Percentiles rank a stretch among this genome's conserved stretches.
Conservation (phyloP, 2,329 filamentous ascomycete genomes). For the Clarireedia hainanense region DNA sequence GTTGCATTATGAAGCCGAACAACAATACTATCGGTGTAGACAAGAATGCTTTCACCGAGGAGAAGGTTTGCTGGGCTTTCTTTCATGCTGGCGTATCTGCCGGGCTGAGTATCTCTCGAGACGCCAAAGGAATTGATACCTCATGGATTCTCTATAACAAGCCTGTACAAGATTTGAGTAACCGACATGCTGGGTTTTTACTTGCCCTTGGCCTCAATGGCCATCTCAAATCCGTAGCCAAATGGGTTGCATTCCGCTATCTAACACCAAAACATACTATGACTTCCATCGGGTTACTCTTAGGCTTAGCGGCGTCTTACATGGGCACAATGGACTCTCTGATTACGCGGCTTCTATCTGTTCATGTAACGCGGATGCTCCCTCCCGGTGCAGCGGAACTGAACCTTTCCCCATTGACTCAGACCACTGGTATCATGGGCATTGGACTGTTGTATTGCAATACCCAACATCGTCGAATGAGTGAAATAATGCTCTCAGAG, state of each 20-base stretch:
- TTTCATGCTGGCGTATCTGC: constrained; percentile 96
- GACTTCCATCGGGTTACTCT: constrained; percentile 92
- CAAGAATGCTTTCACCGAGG: constrained; percentile 78
- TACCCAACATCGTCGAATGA: constrained; percentile 96
- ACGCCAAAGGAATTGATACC: constrained; percentile 90
- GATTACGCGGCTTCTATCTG: constrained; percentile 85
- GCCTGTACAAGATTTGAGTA: constrained; percentile 75
- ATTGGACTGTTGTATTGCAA: constrained; percentile 91
- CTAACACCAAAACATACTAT: constrained; percentile 98
- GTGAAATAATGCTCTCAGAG: constrained; percentile 96
- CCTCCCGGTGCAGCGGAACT: constrained; percentile 88
- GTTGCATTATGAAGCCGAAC: constrained; percentile 83
- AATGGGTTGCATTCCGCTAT: constrained; percentile 99
- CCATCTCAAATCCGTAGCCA: constrained; percentile 86
- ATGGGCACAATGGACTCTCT: constrained; percentile 95
- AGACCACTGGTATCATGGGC: constrained; percentile 95
- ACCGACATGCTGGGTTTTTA: constrained; percentile 91
- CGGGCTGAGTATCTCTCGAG: constrained; percentile 80
- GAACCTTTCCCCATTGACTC: constrained; percentile 85
- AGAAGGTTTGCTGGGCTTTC: constrained; percentile 97
- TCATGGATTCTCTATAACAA: constrained; percentile 99
- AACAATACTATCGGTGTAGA: constrained; percentile 93
- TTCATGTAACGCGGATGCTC: constrained; percentile 92
- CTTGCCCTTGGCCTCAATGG: constrained; percentile 88
- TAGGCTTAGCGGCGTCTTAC: constrained; percentile 88